Evolutionary conservation across 257 asterid species (phyloP).

Genomic region (Echium plantagineum): DNA sequence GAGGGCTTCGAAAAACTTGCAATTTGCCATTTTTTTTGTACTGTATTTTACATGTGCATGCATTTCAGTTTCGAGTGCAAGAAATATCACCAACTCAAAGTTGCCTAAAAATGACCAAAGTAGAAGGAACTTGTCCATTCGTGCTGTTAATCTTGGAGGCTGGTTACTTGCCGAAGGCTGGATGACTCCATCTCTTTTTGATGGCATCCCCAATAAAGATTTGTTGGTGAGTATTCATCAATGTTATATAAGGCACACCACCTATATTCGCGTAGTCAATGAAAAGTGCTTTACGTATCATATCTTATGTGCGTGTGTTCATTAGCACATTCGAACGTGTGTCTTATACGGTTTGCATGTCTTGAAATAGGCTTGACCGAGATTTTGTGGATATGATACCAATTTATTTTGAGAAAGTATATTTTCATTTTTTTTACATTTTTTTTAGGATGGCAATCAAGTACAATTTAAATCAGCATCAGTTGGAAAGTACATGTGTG

Average conservation of each 20-base stretch:
- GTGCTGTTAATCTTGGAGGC: constrained; percentile 72
- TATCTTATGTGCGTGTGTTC: no score
- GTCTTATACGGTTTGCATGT: no score
- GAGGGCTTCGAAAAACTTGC: not conserved
- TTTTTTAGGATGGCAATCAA: constrained; percentile 59
- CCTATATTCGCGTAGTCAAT: no score
- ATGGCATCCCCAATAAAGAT: constrained; percentile 47
- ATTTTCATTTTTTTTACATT: no score
- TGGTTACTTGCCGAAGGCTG: constrained; percentile 74
- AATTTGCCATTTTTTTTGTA: not conserved
- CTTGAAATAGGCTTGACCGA: no score
- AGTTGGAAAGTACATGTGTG: constrained; percentile 44
- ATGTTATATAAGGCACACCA: no score
- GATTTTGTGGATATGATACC: no score
- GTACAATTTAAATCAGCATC: constrained; percentile 51
- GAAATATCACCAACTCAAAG: no score
- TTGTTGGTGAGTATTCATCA: constrained; percentile 29
- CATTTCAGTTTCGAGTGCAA: not conserved
- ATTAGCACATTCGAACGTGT: no score
- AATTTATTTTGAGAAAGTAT: no score
- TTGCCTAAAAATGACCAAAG: no score
- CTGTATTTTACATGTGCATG: not conserved
- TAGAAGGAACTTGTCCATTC: constrained; percentile 17
- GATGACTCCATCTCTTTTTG: constrained; percentile 65
- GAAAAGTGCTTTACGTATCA: no score